Conservation (phyloP, 2,329 filamentous ascomycete genomes). For the Diaporthe australafricana region DNA sequence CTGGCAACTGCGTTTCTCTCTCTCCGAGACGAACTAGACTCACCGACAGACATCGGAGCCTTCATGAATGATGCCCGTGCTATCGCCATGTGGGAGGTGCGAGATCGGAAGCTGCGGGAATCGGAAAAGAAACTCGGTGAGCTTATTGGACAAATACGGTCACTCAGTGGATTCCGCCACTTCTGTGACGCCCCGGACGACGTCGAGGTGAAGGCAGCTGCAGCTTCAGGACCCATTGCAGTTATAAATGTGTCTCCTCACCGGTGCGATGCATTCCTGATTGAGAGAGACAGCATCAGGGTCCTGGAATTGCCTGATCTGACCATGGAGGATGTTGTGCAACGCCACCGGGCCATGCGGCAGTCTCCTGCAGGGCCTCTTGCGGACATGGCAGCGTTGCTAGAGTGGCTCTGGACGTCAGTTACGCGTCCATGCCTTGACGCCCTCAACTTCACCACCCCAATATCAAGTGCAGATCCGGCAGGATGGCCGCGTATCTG, state of each 20-base stretch:
- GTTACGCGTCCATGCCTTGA: background rate
- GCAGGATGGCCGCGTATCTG: background rate
- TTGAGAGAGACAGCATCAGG: background rate
- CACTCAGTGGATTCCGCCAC: background rate
- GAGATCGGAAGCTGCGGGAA: background rate
- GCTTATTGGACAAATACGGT: background rate
- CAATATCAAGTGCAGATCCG: background rate
- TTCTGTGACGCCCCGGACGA: background rate
- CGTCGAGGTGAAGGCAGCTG: background rate
- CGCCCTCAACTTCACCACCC: background rate
- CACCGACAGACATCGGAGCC: background rate
- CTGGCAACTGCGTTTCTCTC: background rate
- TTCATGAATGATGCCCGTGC: background rate
- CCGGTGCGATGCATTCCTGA: background rate
- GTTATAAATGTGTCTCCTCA: background rate
- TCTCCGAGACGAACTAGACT: background rate
- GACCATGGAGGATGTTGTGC: background rate
- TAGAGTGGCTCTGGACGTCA: background rate
- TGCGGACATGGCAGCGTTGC: background rate
- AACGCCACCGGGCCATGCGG: background rate
- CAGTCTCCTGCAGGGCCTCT: background rate
- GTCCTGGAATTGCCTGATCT: background rate
- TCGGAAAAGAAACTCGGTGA: background rate
- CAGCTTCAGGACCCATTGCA: background rate
- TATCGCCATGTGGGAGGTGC: background rate